Base-by-base conservation (phyloP, 257 asterid genomes). In the Jacaranda copaia region DNA sequence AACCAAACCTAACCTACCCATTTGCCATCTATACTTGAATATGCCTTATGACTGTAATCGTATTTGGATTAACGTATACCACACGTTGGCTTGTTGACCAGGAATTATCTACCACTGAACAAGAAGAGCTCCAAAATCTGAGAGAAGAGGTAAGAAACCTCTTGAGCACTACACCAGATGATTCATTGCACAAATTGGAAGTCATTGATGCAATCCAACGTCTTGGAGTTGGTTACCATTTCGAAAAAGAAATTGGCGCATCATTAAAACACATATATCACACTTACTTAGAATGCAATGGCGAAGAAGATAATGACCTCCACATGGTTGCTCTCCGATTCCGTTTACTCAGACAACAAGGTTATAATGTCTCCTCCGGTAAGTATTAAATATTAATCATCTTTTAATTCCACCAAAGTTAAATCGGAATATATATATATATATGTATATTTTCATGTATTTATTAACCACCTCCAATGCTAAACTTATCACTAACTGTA, bases 271-370 rank as follows among this genome's bases (percentile, higher is more conserved):
- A 13, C 5, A 53, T 77, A 38, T 32, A 52, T 4, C 38, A 77
- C 0, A 11, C 20, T 14, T 36, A 35, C 19, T 6, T 19, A 43
- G 18, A n/a, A 43, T 3, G 12, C 51, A 18, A 46, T 9, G 5
- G 0, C 55, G 81, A 66, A 4, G 66, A 59, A n/a, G 51, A 56
- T 13, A 69, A 57, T 14, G 75, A 81, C 67, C 75, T 81, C 7
- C 39, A 60, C 16, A 16, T 12, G 9, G 53, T 39, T 61, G 82
- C 89, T 75, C 89, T 83, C 25, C 79, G 82, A 19, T 86, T 86
- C 32, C 84, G 87, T 65, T 51, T 86, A 15, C 86, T 83, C 0
- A 78, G 32, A 25, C 32, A 25, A 25, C 32, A 25, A 25, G 32
- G 32, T 25, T 25, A 25, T 25, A 25, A 25, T 66, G 76, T 81